phyloP scores from a whole-genome alignment of 371 early-diverging fungal species.

The Mortierella sp. region DNA sequence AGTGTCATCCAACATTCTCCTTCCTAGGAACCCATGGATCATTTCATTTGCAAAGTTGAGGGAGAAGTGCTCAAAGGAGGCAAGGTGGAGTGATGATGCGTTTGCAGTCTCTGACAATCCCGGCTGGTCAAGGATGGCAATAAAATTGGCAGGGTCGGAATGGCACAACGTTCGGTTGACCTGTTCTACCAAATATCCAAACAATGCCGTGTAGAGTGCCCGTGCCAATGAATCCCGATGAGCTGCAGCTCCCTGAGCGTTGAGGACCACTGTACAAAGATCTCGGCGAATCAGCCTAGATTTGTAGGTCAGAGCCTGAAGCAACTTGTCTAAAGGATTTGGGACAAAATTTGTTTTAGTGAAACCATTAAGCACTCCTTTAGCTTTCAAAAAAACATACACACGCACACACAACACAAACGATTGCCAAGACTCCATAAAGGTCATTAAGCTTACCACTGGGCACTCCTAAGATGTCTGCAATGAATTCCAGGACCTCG shows the following conservation, averaged over 20 bases:
- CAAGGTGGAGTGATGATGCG: slow-evolving; percentile 45
- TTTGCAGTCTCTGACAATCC: slow-evolving; percentile 56
- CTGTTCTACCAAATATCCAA: slow-evolving; percentile 90
- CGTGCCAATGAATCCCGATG: slow-evolving; percentile 88
- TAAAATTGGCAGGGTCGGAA: slow-evolving; percentile 73
- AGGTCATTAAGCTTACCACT: slow-evolving; percentile 69
- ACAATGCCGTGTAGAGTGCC: slow-evolving; percentile 83
- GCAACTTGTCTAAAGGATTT: slow-evolving; percentile 52
- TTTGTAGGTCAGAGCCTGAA: slow-evolving; percentile 71
- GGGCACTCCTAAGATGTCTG: slow-evolving; percentile 85
- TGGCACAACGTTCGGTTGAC: slow-evolving; percentile 82
- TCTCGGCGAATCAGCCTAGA: slow-evolving; percentile 78
- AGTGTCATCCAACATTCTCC: slow-evolving; percentile 76
- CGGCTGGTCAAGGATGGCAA: slow-evolving; percentile 78
- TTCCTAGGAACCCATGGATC: slow-evolving; percentile 72
- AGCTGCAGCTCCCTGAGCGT: slow-evolving; percentile 73
- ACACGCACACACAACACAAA: too few species aligned
- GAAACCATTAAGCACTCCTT: background rate
- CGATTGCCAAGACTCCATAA: too few species aligned
- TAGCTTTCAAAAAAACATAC: too few species aligned
- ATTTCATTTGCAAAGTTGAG: slow-evolving; percentile 88
- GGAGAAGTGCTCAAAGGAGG: slow-evolving; percentile 79
- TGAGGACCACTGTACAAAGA: slow-evolving; percentile 87
- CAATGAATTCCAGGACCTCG: slow-evolving; percentile 76
- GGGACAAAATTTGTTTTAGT: background rate